A percentile compares a stretch with the other conserved stretches of the same genome.
Evolutionary conservation across 306 rosid species (phyloP).

Genomic region (Acacia melanoxylon): DNA sequence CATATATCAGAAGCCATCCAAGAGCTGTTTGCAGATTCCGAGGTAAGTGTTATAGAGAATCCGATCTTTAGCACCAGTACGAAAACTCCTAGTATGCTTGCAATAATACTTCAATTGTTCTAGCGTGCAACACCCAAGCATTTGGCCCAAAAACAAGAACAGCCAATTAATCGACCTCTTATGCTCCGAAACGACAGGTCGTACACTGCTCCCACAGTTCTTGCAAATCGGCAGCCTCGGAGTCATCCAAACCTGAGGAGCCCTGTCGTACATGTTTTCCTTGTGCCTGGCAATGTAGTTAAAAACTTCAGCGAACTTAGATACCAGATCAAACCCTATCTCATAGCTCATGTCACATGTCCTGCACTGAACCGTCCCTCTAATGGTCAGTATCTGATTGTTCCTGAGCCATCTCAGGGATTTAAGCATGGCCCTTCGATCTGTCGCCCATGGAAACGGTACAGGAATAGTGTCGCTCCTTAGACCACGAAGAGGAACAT

Average conservation of each 20-base stretch:
- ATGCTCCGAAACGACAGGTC: conserved; percentile 36
- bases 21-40: conserved; percentile 44
- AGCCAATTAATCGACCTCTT: conserved; percentile 62
- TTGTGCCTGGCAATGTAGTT: neutral
- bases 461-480: conserved; percentile 2
- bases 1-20: neutral
- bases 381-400: conserved; percentile 17
- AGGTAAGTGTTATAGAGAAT: conserved; percentile 53
- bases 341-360: conserved; percentile 31
- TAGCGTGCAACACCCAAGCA: conserved; percentile 53
- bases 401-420: neutral
- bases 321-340: conserved; percentile 13
- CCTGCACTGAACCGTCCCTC: conserved; percentile 44
- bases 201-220: conserved; percentile 41
- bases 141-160: conserved; percentile 54
- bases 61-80: conserved; percentile 67
- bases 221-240: conserved; percentile 42
- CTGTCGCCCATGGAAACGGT: conserved; percentile 58
- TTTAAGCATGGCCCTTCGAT: conserved; percentile 35
- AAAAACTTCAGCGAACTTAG: conserved; percentile 3
- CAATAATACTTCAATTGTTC: conserved; percentile 60
- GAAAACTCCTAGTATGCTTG: conserved; percentile 45
- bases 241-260: conserved; percentile 45
- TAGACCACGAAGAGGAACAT: neutral
- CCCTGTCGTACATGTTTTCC: conserved; percentile 35